Base-by-base conservation (phyloP, 306 rosid genomes). In the Arachis hypogaea region DNA sequence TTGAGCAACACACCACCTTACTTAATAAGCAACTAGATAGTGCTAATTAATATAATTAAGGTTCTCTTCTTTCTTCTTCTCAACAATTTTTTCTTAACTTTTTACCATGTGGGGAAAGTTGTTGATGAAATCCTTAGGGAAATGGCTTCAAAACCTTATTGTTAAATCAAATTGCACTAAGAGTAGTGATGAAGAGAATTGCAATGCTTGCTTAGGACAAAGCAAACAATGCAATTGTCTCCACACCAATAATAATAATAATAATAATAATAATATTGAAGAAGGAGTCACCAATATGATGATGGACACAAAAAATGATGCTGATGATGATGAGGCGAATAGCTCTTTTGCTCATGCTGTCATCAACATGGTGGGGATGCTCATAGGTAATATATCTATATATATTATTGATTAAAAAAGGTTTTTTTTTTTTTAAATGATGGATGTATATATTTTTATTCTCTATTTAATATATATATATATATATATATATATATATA, bases 301-400 rank as follows among this genome's bases (percentile, higher is more conserved):
- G 36, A 33, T 33, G 38, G 38, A 33, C 3, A 33, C 38, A 33
- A 33, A 33, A 33, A 33, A 33, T 16, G 16, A 50, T 16, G 16
- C 5, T n/a, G 66, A 69, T 70, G 76, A 75, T 60, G 78, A 78
- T 57, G 75, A 82, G 50, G 85, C 86, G 6, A 80, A 77, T 29
- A 66, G 92, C 68, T 86, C 90, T 72, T 83, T 86, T 62, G 60
- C 71, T 75, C 91, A 87, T 68, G 79, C 91, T 41, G 91, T 87
- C 56, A 74, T 89, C 75, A 91, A 91, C 74, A 91, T 91, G 97
- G 88, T 82, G 56, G 97, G 93, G 43, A 89, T 87, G 96, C 91
- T 91, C 78, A 79, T 87, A 69, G 97, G 97, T 91, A 79, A 49
- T 49, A 3, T 49, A 7, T 10, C 4, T 46, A 4, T 5, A 49